A percentile compares a stretch with the other conserved stretches of the same genome.
Conservation (phyloP, 2,329 filamentous ascomycete species). For the Eutypa lata region DNA sequence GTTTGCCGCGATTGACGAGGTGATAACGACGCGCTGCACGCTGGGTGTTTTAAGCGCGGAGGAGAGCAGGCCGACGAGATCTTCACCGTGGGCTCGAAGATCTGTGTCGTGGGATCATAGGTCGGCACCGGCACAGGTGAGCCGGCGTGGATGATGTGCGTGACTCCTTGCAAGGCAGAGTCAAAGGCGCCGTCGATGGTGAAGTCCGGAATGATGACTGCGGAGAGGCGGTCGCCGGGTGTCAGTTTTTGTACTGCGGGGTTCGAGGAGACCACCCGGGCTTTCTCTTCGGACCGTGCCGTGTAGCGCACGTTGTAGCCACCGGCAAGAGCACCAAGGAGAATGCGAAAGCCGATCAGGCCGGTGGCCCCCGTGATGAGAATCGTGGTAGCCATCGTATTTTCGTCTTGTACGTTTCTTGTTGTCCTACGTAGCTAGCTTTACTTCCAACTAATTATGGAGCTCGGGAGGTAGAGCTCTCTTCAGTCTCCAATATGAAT, state of each 20-base stretch:
- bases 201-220: conserved; percentile 20
- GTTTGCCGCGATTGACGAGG: conserved; percentile 23
- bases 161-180: conserved; percentile 17
- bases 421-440: too few species aligned
- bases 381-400: conserved; percentile 12
- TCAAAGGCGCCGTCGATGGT: conserved; percentile 21
- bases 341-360: conserved; percentile 24
- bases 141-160: conserved; percentile 23
- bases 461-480: too few species aligned
- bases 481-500: too few species aligned
- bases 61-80: conserved; percentile 12
- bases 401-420: neutral
- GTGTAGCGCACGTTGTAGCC: conserved; percentile 23
- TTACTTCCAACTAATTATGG: too few species aligned
- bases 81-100: conserved; percentile 21
- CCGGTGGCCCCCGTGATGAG: conserved; percentile 26
- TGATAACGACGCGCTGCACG: conserved; percentile 22
- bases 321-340: conserved; percentile 18
- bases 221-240: conserved; percentile 14
- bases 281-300: conserved; percentile 22
- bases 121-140: conserved; percentile 17
- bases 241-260: conserved; percentile 15
- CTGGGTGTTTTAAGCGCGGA: conserved; percentile 18
- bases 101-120: conserved; percentile 12
- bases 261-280: conserved; percentile 17